Evolutionary conservation across 768 basidiomycete species (phyloP), one percentile per base, ranked within the genome.

Genomic region (Leccinum subgranulosum): DNA sequence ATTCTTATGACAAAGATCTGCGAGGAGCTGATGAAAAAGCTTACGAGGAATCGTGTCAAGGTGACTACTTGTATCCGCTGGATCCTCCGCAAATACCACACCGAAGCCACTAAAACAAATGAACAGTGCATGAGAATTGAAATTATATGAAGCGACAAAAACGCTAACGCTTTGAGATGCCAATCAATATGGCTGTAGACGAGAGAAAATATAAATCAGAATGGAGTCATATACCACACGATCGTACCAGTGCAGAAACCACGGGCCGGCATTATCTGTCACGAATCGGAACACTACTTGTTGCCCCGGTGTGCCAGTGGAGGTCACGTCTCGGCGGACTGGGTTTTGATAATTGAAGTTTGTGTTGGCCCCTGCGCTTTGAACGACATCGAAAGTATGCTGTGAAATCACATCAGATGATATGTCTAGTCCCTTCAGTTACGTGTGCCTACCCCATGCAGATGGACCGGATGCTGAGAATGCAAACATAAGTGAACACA

Each of bases 211-310:
- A 27, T 6, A 12, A 12, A 6, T 17, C 33, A 2, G 21, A 21
- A 14, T n/a, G 21, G 3, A 23, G 27, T 43, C n/a, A 3, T 14
- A 17, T 1, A 17, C 17, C n/a, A 23, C 7, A 9, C 15, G 4
- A 14, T 14, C 45, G 41, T 53, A 71, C 70, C 70, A 80, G 55
- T 80, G 79, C 45, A 46, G 23, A 8, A 9, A 46, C 45, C 45
- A 46, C 0, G 45, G 45, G 3, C 45, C 45, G 5, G 45, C 7
- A 14, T 46, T 46, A 15, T 46, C 45, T 15, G 45, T 46, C 45
- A 23, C 23, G 21, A 21, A 46, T 23, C 45, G 45, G 23, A 46
- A 21, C 5, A 46, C 45, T 21, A 46, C 14, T 7, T 14, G 45
- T 23, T 46, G 11, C 12, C 45, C 45, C 21, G 45, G 14, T 9